These are phyloP conservation scores for Isoetes taiwanensis DNA, from an alignment of 75 land plant species.

Conservation along the genomic window DNA sequence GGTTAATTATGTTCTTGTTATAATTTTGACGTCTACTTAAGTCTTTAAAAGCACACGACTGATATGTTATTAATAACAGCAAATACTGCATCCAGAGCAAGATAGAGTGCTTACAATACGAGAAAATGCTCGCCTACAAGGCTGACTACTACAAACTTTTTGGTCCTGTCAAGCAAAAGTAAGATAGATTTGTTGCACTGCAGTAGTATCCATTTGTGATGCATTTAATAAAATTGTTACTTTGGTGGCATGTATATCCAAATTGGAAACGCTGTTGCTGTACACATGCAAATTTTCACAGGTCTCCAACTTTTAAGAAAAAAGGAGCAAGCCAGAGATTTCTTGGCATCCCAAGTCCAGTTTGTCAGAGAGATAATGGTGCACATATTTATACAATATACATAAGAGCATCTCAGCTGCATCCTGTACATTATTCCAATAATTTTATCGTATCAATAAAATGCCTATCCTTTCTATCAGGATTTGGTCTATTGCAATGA, in stretches of 20 bases:
- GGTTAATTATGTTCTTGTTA: slow-evolving; percentile 20
- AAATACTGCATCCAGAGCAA: slow-evolving; percentile 65
- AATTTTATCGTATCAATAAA: no score
- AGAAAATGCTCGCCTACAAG: slow-evolving; percentile 83
- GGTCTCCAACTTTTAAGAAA: no score
- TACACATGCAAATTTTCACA: no score
- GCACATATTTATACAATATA: no score
- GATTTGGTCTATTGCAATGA: no score
- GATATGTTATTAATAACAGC: slow-evolving; percentile 20
- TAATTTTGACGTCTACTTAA: background rate
- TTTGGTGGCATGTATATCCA: slow-evolving; percentile 84
- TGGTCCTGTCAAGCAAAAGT: slow-evolving; percentile 70
- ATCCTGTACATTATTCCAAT: no score
- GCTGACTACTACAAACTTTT: slow-evolving; percentile 75
- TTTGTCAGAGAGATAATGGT: no score
- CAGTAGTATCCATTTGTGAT: background rate
- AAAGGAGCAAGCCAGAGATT: no score
- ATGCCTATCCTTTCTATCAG: no score
- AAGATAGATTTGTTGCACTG: background rate
- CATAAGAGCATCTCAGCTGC: no score
- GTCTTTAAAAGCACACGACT: background rate
- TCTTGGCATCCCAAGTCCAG: no score
- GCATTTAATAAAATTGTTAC: no score
- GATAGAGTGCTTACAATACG: slow-evolving; percentile 73
- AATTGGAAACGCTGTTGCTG: slow-evolving; percentile 94